These are phyloP conservation scores for Aureobasidium melanogenum DNA, from an alignment of 2,329 filamentous ascomycete genomes.

Conservation along the genomic window DNA sequence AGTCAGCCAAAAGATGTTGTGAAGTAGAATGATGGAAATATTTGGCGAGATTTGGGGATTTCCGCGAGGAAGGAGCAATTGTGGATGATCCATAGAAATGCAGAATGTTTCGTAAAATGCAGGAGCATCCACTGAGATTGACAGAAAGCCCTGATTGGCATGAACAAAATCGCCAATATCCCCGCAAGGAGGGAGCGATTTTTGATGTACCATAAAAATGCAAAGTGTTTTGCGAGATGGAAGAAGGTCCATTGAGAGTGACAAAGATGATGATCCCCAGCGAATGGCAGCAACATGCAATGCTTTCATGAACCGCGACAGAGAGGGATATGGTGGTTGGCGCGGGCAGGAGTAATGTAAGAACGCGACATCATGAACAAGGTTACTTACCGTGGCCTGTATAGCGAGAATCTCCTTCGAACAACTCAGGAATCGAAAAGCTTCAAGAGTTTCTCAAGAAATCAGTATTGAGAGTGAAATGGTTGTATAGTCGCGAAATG, in stretches of 20 bases:
- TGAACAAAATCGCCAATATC: too few species aligned
- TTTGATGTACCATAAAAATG: too few species aligned
- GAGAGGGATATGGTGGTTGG: not conserved
- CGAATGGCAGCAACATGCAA: not conserved
- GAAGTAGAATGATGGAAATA: not conserved
- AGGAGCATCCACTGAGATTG: not conserved
- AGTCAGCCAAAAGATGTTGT: not conserved
- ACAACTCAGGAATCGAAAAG: not conserved
- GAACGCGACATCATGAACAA: not conserved
- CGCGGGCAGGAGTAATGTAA: not conserved
- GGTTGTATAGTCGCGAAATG: not conserved
- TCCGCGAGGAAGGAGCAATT: not conserved
- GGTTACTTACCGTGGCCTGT: not conserved
- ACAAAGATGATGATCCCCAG: too few species aligned
- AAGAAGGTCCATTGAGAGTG: too few species aligned
- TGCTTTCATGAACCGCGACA: not conserved
- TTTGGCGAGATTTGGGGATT: too few species aligned
- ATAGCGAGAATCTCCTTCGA: too few species aligned
- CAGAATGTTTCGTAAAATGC: not conserved
- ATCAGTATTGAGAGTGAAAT: not conserved
- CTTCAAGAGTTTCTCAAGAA: not conserved
- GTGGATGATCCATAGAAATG: not conserved
- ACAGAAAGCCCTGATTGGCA: too few species aligned
- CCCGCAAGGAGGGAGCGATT: too few species aligned
- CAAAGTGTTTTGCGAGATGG: too few species aligned